These are phyloP conservation scores for Teunomyces lycoperdinae DNA, from an alignment of 805 yeast species.

Conservation along the genomic window DNA sequence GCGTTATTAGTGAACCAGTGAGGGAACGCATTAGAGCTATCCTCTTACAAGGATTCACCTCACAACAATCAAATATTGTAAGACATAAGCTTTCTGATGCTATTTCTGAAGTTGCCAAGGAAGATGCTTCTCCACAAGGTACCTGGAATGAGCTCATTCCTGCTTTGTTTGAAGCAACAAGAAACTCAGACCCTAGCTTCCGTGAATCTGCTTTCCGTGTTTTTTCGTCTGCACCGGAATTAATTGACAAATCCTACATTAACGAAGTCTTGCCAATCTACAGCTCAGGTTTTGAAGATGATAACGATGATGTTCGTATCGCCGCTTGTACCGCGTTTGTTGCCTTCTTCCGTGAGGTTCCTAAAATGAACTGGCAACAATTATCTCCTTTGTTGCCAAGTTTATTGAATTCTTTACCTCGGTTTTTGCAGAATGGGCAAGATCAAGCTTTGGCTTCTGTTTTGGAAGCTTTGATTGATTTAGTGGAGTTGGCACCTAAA, in stretches of 20 bases:
- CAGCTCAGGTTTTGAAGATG: slow-evolving; percentile 76
- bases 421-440: slow-evolving; percentile 73
- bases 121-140: slow-evolving; percentile 49
- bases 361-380: slow-evolving; percentile 73
- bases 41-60: slow-evolving; percentile 69
- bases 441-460: slow-evolving; percentile 81
- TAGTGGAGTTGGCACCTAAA: slow-evolving; percentile 91
- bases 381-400: slow-evolving; percentile 80
- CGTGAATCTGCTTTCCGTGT: slow-evolving; percentile 92
- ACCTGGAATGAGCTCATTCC: slow-evolving; percentile 80
- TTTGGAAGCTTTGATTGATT: slow-evolving; percentile 84
- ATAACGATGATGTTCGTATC: slow-evolving; percentile 78
- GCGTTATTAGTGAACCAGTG: slow-evolving; percentile 58
- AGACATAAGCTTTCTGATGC: slow-evolving; percentile 94
- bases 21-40: slow-evolving; percentile 60
- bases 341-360: slow-evolving; percentile 78
- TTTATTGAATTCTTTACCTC: slow-evolving; percentile 81
- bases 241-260: slow-evolving; percentile 60
- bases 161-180: slow-evolving; percentile 65
- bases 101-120: slow-evolving; percentile 84
- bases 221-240: slow-evolving; percentile 77
- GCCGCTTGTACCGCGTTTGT: slow-evolving; percentile 92
- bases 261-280: slow-evolving; percentile 64
- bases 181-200: slow-evolving; percentile 54
- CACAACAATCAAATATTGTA: slow-evolving; percentile 67